Conservation (phyloP, 805 yeast species). For the Kodamaea laetipori region DNA sequence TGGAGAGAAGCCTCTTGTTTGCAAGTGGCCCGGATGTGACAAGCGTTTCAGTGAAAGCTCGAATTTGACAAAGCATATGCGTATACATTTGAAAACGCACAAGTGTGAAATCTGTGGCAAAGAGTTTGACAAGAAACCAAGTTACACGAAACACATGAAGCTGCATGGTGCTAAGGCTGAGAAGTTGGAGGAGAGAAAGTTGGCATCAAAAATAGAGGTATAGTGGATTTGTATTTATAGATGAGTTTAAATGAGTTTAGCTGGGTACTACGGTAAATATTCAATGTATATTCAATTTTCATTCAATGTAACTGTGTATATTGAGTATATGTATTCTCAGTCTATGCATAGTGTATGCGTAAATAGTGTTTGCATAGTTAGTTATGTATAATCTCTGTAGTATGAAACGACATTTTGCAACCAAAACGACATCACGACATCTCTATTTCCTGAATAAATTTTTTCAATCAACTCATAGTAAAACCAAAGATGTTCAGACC, state of each 20-base stretch:
- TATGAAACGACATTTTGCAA: constrained; percentile 7
- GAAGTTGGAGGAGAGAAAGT: constrained; percentile 4
- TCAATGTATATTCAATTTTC: background rate
- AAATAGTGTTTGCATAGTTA: no score
- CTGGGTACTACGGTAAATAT: background rate
- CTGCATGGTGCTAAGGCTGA: constrained; percentile 12
- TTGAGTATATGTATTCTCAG: no score
- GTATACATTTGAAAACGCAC: constrained; percentile 62
- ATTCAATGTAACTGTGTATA: no score
- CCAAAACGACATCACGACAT: constrained; percentile 9
- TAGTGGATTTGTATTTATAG: constrained; percentile 1
- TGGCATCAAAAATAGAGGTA: constrained; percentile 7
- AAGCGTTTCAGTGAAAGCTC: constrained; percentile 87
- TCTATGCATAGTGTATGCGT: no score
- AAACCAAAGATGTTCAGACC: constrained; percentile 10
- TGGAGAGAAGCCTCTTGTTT: constrained; percentile 83
- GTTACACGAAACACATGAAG: constrained; percentile 42
- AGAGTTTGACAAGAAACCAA: constrained; percentile 50
- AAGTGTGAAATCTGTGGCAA: constrained; percentile 55
- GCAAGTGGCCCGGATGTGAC: constrained; percentile 79
- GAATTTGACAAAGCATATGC: constrained; percentile 85
- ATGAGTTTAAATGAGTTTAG: background rate
- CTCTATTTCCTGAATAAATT: constrained; percentile 2
- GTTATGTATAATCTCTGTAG: no score
- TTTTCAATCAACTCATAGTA: constrained; percentile 6